phyloP scores from a whole-genome alignment of 2,329 filamentous ascomycete species.

The Cordyceps farinosa region DNA sequence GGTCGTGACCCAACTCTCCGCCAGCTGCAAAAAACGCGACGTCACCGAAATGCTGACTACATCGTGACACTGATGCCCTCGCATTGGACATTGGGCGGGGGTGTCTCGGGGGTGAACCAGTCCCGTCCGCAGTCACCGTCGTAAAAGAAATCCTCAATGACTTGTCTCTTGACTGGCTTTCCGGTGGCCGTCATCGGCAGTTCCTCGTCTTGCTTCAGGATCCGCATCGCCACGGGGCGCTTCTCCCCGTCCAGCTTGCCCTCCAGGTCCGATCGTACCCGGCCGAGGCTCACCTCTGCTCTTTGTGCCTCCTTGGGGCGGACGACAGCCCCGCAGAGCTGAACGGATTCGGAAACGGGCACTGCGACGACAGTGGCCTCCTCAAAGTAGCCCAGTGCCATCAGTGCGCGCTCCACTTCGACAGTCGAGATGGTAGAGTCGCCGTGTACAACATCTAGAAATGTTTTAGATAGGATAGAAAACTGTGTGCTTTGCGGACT shows the following conservation, averaged over 20 bases:
- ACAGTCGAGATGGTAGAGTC: constrained; percentile 20
- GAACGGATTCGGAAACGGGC: constrained; percentile 21
- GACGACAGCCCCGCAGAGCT: constrained; percentile 24
- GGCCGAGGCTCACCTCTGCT: constrained; percentile 10
- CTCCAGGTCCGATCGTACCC: constrained; percentile 20
- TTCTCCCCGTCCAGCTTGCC: constrained; percentile 19
- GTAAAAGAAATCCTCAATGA: constrained; percentile 20
- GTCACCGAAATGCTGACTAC: no score
- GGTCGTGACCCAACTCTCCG: no score
- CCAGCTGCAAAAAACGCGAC: no score
- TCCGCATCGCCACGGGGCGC: constrained; percentile 21
- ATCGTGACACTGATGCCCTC: background rate
- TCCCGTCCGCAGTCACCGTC: constrained; percentile 8
- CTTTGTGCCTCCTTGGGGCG: constrained; percentile 11
- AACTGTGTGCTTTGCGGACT: background rate
- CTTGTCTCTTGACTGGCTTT: constrained; percentile 20
- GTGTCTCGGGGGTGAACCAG: background rate
- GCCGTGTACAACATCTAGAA: constrained; percentile 17
- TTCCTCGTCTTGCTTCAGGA: constrained; percentile 20
- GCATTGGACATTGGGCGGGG: background rate
- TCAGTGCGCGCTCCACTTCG: constrained; percentile 21
- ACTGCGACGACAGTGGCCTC: constrained; percentile 23
- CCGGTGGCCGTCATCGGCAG: constrained; percentile 21
- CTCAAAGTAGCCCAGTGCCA: constrained; percentile 22
- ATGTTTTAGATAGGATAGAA: background rate